phyloP scores from a whole-genome alignment of 345 rosid species.

The Camelina hispida region DNA sequence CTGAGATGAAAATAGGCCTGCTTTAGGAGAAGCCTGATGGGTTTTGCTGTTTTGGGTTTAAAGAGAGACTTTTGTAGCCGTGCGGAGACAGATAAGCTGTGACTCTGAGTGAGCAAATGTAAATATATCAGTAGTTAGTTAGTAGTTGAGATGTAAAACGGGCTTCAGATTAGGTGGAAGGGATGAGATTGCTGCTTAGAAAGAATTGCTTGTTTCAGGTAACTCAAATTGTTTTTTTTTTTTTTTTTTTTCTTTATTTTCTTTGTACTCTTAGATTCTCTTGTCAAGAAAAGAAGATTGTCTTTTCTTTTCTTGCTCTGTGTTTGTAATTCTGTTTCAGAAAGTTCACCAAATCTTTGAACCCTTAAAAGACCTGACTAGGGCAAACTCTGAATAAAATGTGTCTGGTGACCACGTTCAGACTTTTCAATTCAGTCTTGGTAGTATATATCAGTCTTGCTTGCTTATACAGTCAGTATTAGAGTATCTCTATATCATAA shows the following conservation, averaged over 20 bases:
- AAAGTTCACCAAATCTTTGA: not conserved
- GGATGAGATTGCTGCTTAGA: slow-evolving; percentile 35
- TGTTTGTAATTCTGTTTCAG: not conserved
- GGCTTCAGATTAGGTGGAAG: slow-evolving; percentile 30
- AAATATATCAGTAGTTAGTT: slow-evolving; percentile 32
- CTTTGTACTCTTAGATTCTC: slow-evolving; percentile 12
- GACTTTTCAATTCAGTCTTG: not conserved
- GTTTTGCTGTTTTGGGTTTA: slow-evolving; percentile 9
- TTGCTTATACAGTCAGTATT: too few species aligned
- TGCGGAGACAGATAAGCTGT: slow-evolving; percentile 23
- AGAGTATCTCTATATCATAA: not conserved
- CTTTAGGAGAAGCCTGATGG: slow-evolving; percentile 22
- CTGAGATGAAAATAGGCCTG: slow-evolving; percentile 23
- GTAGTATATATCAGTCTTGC: too few species aligned
- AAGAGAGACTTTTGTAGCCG: slow-evolving; percentile 1
- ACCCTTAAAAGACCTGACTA: not conserved
- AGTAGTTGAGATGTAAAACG: slow-evolving; percentile 34
- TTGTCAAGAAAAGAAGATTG: slow-evolving; percentile 11
- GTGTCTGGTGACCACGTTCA: not conserved
- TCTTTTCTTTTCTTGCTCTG: slow-evolving; percentile 5
- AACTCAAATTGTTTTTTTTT: slow-evolving; percentile 21
- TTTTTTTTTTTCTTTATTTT: not conserved
- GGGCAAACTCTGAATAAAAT: not conserved
- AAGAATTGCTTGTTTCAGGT: slow-evolving; percentile 31
- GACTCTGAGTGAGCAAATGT: slow-evolving; percentile 31